phyloP scores from a whole-genome alignment of 306 rosid species.

The Sesbania bispinosa region DNA sequence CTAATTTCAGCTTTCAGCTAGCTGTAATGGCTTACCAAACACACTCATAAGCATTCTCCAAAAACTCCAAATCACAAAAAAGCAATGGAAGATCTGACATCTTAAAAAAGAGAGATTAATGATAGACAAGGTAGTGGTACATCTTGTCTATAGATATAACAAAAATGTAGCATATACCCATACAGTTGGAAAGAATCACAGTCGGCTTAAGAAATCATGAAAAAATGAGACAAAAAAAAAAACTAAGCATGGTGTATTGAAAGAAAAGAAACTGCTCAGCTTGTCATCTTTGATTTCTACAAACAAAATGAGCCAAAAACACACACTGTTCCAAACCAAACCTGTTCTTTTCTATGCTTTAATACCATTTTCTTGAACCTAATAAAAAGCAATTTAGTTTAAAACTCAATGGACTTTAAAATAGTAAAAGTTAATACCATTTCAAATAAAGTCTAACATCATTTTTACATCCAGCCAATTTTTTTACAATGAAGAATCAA shows the following conservation, averaged over 20 bases:
- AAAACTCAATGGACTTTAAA: background rate
- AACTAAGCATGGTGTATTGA: background rate
- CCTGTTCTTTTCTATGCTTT: background rate
- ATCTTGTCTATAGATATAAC: background rate
- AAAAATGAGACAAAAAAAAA: slow-evolving; percentile 15
- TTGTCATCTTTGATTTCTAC: background rate
- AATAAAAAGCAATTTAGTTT: background rate
- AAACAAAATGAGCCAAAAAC: background rate
- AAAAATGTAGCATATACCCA: background rate
- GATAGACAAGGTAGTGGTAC: background rate
- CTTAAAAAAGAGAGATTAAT: background rate
- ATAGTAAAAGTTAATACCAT: background rate
- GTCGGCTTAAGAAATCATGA: background rate
- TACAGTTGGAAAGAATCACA: background rate
- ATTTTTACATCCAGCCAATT: background rate
- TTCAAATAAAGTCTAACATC: background rate
- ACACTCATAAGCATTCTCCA: too few species aligned
- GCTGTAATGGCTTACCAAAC: too few species aligned
- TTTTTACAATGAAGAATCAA: slow-evolving; percentile 4
- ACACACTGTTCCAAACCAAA: background rate
- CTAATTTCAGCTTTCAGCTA: too few species aligned
- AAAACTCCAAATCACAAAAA: background rate
- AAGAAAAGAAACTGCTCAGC: background rate
- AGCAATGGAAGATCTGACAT: background rate
- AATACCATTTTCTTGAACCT: background rate